These are phyloP conservation scores for Collybia nuda DNA, from an alignment of 768 basidiomycete genomes.

Conservation along the genomic window DNA sequence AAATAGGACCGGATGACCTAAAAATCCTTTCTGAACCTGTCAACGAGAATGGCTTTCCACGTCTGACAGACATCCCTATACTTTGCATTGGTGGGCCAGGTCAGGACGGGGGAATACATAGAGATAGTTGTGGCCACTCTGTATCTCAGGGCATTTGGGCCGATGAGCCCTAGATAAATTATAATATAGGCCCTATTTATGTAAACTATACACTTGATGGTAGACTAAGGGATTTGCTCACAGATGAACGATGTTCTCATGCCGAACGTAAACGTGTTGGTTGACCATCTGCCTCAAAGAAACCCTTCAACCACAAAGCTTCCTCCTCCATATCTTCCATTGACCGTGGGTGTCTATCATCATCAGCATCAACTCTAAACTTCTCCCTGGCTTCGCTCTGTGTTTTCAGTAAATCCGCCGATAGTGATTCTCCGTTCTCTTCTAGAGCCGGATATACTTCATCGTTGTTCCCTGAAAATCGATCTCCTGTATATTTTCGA, in stretches of 20 bases:
- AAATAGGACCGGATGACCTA: conserved; percentile 27
- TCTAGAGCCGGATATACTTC: conserved; percentile 83
- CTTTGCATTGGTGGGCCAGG: conserved; percentile 39
- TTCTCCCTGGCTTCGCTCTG: conserved; percentile 26
- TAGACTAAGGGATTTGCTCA: background rate
- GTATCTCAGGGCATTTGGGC: conserved; percentile 33
- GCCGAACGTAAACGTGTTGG: background rate
- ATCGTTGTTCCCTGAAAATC: conserved; percentile 63
- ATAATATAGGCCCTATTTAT: background rate
- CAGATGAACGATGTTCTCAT: background rate
- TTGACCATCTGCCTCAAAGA: conserved; percentile 37
- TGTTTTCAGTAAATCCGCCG: conserved; percentile 32
- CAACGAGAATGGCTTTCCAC: background rate
- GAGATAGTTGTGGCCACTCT: conserved; percentile 38
- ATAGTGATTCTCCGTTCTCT: conserved; percentile 51
- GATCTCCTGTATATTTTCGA: conserved; percentile 68
- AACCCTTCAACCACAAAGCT: conserved; percentile 62
- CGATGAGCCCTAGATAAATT: conserved; percentile 18
- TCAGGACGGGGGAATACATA: conserved; percentile 26
- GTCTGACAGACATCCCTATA: conserved; percentile 23
- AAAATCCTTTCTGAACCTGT: conserved; percentile 25
- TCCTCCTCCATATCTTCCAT: conserved; percentile 80
- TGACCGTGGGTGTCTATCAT: conserved; percentile 58
- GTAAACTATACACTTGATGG: background rate
- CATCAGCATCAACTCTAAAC: conserved; percentile 70